Base-by-base conservation (phyloP, 768 basidiomycete species). In the Sarcomyxa edulis region DNA sequence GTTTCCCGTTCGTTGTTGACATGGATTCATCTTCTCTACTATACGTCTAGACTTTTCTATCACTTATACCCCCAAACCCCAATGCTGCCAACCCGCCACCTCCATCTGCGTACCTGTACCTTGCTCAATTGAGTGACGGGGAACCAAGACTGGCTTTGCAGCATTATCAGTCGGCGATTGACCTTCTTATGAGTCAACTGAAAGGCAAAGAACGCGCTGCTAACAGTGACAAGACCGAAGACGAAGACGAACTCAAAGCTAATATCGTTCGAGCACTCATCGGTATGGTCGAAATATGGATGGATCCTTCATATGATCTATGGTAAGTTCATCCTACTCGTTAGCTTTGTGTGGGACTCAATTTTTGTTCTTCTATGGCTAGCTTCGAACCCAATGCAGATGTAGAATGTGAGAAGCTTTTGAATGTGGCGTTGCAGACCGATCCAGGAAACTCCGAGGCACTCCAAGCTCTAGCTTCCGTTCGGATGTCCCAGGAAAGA, bases 281-380 rank as follows among this genome's bases (percentile, higher is more conserved):
- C 21, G 85, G 84, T 6, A 92, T 93, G 73, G 84, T 94, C 18
- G 93, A 95, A 55, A 86, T 94, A 11, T 96, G 92, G 92, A 95
- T 96, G 91, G 87, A 93, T 51, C 85, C 85, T 21, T 72, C 74
- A 2, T 82, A 84, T 48, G 90, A 94, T 68, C 67, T 95, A 35
- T 94, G 92, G 92, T 84, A 50, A 35, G 78, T 54, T 22, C n/a
- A 23, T 15, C 12, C 3, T 41, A 22, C 16, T 40, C 21, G 26
- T 6, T 15, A 30, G 23, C 20, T 33, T n/a, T 18, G 11, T 31
- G 7, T 31, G 23, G 6, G 11, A 34, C 11, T 18, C 21, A 24
- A 25, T 22, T 18, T 36, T 34, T 42, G 12, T 35, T 37, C 20
- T 39, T 38, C 8, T 14, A 6, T 19, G 20, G 6, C 1, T 42